Evolutionary conservation across 1,284 basidiomycete genomes (phyloP), one percentile per base, ranked within the genome.

Genomic region (Heterobasidion parviporum): DNA sequence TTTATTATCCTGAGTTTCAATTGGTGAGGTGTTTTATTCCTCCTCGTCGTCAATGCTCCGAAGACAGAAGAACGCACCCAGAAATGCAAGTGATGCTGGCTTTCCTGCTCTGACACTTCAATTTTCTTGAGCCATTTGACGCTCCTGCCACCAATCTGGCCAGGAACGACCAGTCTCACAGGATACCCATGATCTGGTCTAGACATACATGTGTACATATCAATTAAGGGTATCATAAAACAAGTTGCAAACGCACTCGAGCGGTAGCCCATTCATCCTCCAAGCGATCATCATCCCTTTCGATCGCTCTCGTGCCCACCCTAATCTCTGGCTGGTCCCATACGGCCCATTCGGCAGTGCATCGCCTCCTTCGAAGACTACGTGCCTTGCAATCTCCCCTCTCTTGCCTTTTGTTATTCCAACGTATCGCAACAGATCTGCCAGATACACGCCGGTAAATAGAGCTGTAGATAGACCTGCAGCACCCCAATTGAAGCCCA

Each of bases 151-250:
- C 84, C 84, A 54, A 86, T 85, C 59, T 83, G 79, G n/a, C 81
- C 80, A 1, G 84, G 84, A 2, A 86, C 73, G 57, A 87, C 73
- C 2, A 86, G 60, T 44, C 85, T 73, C 16, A 87, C 63, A 0
- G 85, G 85, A 61, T 76, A 85, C 3, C 85, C 85, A 61, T 88
- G 85, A 62, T 87, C 85, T 0, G 84, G 83, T 44, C 16, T 50
- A 18, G 8, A 7, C 10, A 15, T 33, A 10, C 48, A 32, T 0
- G 1, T 15, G 20, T 5, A 16, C 41, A 8, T 44, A 16, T 14
- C 12, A 44, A 6, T 14, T 7, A 44, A 7, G 7, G 16, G 41
- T 16, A 44, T 14, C 5, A 44, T 5, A 14, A 44, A 7, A 44
- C 5, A 1, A 16, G 41, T 26, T 44, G 16, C 12, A 44, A 16